These are phyloP conservation scores for Pseudocercospora macadamiae DNA, from an alignment of 2,329 filamentous ascomycete species.

Conservation along the genomic window DNA sequence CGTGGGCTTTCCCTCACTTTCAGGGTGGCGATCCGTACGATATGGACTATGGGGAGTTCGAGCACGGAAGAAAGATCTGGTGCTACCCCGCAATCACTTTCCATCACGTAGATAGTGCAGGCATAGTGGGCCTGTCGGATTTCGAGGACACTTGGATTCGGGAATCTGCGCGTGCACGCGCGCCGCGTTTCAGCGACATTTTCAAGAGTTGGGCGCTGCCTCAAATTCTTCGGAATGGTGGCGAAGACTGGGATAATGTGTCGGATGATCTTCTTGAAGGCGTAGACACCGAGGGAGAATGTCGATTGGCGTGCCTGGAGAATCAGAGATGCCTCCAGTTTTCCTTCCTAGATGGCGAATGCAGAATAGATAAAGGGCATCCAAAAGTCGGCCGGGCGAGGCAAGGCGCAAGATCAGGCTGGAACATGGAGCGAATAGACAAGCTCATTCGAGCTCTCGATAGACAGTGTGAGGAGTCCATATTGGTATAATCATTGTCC, in stretches of 20 bases:
- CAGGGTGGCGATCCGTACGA: constrained; percentile 24
- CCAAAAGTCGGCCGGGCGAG: background rate
- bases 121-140: constrained; percentile 27
- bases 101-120: constrained; percentile 23
- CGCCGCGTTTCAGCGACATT: background rate
- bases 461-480: background rate
- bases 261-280: background rate
- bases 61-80: constrained; percentile 27
- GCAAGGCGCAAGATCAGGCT: background rate
- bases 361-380: background rate
- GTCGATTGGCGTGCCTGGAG: background rate
- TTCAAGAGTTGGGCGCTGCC: background rate
- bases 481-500: background rate
- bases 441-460: background rate
- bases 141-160: constrained; percentile 31
- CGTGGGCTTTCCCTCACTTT: constrained; percentile 25
- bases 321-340: background rate
- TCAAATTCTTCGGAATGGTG: background rate
- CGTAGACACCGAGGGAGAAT: background rate
- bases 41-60: constrained; percentile 23
- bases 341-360: background rate
- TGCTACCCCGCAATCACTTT: constrained; percentile 31
- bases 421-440: background rate
- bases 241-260: background rate
- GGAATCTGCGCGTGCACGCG: background rate